Base-by-base conservation (phyloP, 257 asterid species). In the Scutellaria baicalensis region DNA sequence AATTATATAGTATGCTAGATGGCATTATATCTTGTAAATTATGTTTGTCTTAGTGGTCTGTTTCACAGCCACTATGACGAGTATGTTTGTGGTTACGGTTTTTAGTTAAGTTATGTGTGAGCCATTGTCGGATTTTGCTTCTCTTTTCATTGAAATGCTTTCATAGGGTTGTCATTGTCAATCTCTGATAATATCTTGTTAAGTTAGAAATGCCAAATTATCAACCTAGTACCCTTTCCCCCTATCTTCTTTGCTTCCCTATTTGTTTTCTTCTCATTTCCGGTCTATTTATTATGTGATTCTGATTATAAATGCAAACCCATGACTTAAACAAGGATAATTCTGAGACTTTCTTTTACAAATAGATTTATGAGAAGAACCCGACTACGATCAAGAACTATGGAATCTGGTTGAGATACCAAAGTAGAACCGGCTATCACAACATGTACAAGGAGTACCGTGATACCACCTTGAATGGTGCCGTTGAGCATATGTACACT, bases 371-470 rank as follows among this genome's bases (percentile, higher is more conserved):
- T 43, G 88, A 78, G 80, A 83, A 83, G 80, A 83, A 75, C 74
- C 87, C 87, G 1, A 83, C 87, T 31, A 83, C 87, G 0, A 75
- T 83, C 72, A 83, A 80, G 85, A 83, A 80, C 57, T 83, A 68
- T 11, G 88, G 85, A 0, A 74, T 82, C 76, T 82, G 87, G 87
- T 56, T 82, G 64, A 75, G 87, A 31, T 82, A 82, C 80, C 87
- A 83, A 48, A 83, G 88, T 73, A 71, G 88, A 49, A 83, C 88
- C 6, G 88, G 85, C 7, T 83, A 83, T 40, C 87, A 83, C 77
- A 83, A 83, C 68, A 83, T 83, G 87, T 83, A 83, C 82, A 79
- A 82, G 72, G 87, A 83, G 81, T 83, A 80, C 79, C 87, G 87
- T 35, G 84, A 83, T 27, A 83, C 84, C 33, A 80, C 88, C 14